Conservation (phyloP, 1,139 yeast genomes). For the Sugiyamaella neomexicana region DNA sequence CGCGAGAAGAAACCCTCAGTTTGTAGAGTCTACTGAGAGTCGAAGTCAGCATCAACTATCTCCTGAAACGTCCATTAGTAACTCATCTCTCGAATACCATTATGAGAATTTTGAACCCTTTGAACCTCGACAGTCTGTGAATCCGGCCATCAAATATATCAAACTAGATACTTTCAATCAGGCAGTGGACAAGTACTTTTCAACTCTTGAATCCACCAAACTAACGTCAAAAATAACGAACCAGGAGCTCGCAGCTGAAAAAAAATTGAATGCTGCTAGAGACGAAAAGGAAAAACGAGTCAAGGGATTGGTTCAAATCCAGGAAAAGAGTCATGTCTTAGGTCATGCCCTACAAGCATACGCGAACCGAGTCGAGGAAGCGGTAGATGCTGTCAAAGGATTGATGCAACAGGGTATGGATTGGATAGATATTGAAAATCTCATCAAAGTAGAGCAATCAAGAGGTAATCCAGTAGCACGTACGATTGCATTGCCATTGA, state of each 20-base stretch:
- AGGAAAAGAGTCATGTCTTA: conserved; percentile 60
- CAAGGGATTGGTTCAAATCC: conserved; percentile 63
- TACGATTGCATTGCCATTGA: conserved; percentile 64
- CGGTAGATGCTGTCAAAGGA: conserved; percentile 64
- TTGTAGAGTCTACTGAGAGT: conserved; percentile 40
- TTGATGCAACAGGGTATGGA: conserved; percentile 86
- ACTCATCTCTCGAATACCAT: conserved; percentile 47
- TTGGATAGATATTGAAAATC: conserved; percentile 85
- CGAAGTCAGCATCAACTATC: conserved; percentile 25
- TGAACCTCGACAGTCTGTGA: conserved; percentile 49
- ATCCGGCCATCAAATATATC: conserved; percentile 22
- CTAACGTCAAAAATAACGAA: conserved; percentile 70
- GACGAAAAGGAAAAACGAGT: conserved; percentile 73
- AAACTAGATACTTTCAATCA: conserved; percentile 62
- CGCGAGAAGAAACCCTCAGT: conserved; percentile 58
- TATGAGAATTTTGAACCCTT: conserved; percentile 90
- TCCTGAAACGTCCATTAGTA: conserved; percentile 34
- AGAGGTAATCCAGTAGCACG: conserved; percentile 66
- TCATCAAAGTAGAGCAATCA: conserved; percentile 66
- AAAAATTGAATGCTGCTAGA: conserved; percentile 71
- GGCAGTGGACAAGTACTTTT: conserved; percentile 80
- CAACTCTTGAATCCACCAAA: conserved; percentile 80
- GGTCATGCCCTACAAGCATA: conserved; percentile 74
- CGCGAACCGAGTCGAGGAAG: conserved; percentile 71
- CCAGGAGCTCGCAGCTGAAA: conserved; percentile 72